Evolutionary conservation across 192 early-diverging fungal genomes (phyloP).

Genomic region (Coemansia sp.): DNA sequence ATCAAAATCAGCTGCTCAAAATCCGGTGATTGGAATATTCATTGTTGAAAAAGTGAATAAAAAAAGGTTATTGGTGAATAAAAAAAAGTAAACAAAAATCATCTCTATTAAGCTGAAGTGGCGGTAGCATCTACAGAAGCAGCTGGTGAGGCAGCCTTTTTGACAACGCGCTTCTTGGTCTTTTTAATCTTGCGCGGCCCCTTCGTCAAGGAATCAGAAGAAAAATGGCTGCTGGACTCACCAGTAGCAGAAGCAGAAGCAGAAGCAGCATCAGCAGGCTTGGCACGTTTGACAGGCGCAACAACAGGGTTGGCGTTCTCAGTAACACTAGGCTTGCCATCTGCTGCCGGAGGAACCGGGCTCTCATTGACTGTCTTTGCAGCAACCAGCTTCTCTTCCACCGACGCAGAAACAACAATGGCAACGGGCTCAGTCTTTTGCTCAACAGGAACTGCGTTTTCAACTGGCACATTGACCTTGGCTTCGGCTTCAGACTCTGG

Average conservation of each 20-base stretch:
- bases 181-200: conserved; percentile 49
- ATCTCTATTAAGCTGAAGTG: background rate
- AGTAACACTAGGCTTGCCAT: conserved; percentile 2
- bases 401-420: background rate
- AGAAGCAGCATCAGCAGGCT: conserved; percentile 21
- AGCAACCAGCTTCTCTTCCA: conserved; percentile 7
- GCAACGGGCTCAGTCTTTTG: background rate
- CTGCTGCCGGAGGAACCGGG: background rate
- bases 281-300: conserved; percentile 10
- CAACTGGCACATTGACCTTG: background rate
- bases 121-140: background rate
- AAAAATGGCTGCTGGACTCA: background rate
- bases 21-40: conserved; percentile 1
- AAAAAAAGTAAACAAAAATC: background rate
- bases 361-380: conserved; percentile 4
- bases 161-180: conserved; percentile 41
- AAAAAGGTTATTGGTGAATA: background rate
- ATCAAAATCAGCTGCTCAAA: background rate
- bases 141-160: conserved; percentile 18
- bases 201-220: conserved; percentile 9
- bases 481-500: background rate
- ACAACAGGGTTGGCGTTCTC: conserved; percentile 10
- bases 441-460: background rate
- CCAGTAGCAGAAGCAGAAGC: background rate
- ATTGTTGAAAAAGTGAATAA: background rate